Evolutionary conservation across 106 monocot genomes (phyloP), one percentile per base, ranked within the genome.

Genomic region (Amphibolis antarctica): DNA sequence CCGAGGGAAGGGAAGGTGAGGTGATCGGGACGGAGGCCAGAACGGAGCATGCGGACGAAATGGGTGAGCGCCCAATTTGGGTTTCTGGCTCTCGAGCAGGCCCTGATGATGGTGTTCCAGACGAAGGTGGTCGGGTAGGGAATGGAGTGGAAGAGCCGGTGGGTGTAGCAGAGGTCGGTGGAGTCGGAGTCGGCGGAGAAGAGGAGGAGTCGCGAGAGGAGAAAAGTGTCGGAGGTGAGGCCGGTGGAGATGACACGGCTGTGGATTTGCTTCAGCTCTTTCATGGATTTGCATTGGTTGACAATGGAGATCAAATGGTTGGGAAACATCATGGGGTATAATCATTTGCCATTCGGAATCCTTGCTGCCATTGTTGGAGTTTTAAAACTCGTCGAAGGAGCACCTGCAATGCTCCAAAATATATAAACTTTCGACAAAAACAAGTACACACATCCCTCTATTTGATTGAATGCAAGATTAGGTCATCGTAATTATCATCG

Each of bases 101-200:
- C 83, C 1, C 83, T 71, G 69, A 87, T 83, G 78, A 87, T 67
- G 69, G 75, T 70, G 77, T 80, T 83, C 61, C 60, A 81, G 60
- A 62, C 10, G 76, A 79, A 81, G 72, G 70, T 47, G 64, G 30
- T 70, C 12, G 81, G 84, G 10, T 15, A 28, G 55, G 71, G 62
- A n/a, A 71, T 20, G 46, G 64, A 27, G 14, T 14, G 52, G 76
- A 81, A 79, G 48, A 79, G 15, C 24, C 36, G 54, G 65, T 49
- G 60, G 43, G 80, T 61, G 71, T 76, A 76, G 56, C 59, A 19
- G 62, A 71, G 23, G 68, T 78, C 78, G 24, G 73, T 78, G 49
- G 67, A 47, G 49, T 76, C 80, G 27, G 73, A 78, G 68, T 71
- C 43, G 42, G 83, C 73, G 65, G 80, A 69, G 79, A 75, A 83